Base-by-base conservation (phyloP, 164 flowering plant species). In the Macadamia integrifolia region DNA sequence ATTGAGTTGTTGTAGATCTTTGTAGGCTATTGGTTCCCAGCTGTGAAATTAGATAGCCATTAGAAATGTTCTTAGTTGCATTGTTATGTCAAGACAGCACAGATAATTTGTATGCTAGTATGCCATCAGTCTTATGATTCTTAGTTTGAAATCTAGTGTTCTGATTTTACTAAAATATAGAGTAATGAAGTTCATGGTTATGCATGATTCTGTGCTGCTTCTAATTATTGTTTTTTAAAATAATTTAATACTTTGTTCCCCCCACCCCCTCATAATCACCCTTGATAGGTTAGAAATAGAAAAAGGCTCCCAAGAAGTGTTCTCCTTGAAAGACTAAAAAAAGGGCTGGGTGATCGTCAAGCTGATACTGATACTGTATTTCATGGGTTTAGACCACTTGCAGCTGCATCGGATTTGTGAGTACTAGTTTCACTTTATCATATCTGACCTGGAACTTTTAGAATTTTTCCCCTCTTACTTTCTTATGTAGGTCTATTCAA, bases 281-380 rank as follows among this genome's bases (percentile, higher is more conserved):
- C 23, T 18, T 65, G 46, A 46, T 57, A 82, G 87, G 79, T 74
- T 61, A 82, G 76, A 78, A 53, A 58, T 66, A 86, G 68, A 71
- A 89, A 75, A 82, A 84, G 76, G 78, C 84, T 89, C 59, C 18
- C 91, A n/a, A 80, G 35, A 58, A 86, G 88, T 50, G 81, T 69
- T 65, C 87, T 91, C 14, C 58, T 49, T 44, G 81, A 89, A 77
- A 80, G 98, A 69, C 79, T 66, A 48, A 83, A 84, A 75, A 83
- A 84, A 75, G 69, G 84, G 29, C 69, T 87, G 56, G 79, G 80
- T 75, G 81, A 76, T 72, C 69, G 56, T 60, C 82, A 75, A 58
- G 71, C 76, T 53, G 93, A 82, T 75, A 23, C 23, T 23, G 23
- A 82, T 35, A 75, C 66, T 64, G 77, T 92, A 44, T 85, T 88